Conservation (phyloP, 2,329 filamentous ascomycete genomes). For the Fusarium sp. region DNA sequence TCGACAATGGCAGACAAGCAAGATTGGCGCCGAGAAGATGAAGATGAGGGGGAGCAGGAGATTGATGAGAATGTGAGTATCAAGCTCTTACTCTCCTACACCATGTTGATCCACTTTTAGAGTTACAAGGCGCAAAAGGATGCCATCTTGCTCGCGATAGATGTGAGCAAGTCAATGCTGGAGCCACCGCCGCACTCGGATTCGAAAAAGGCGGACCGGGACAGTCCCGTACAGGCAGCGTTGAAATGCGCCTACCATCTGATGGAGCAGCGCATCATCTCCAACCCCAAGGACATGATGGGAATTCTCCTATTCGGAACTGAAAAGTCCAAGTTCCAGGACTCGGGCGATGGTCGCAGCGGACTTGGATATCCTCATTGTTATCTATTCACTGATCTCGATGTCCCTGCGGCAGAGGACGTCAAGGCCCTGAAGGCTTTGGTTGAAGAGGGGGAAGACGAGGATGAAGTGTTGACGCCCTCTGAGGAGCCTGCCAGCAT, state of each 20-base stretch:
- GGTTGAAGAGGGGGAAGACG: slow-evolving; percentile 81
- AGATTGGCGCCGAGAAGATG: slow-evolving; percentile 65
- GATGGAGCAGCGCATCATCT: slow-evolving; percentile 99
- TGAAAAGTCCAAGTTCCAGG: slow-evolving; percentile 82
- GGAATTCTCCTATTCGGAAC: slow-evolving; percentile 94
- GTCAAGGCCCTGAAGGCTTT: slow-evolving; percentile 83
- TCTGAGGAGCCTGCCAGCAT: slow-evolving; percentile 79
- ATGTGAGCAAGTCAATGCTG: slow-evolving; percentile 91
- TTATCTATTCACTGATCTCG: slow-evolving; percentile 89
- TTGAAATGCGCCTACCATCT: slow-evolving; percentile 94
- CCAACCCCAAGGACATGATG: slow-evolving; percentile 97
- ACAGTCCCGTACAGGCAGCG: slow-evolving; percentile 84
- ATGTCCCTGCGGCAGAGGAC: slow-evolving; percentile 87
- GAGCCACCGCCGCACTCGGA: slow-evolving; percentile 70
- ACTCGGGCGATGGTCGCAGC: slow-evolving; percentile 70
- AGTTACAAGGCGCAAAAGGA: slow-evolving; percentile 94
- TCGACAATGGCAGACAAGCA: slow-evolving; percentile 50
- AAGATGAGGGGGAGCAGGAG: slow-evolving; percentile 72
- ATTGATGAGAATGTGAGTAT: slow-evolving; percentile 71
- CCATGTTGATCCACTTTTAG: slow-evolving; percentile 56
- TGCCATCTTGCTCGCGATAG: slow-evolving; percentile 97
- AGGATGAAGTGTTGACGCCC: slow-evolving; percentile 75
- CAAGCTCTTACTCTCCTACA: slow-evolving; percentile 5
- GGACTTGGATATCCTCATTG: slow-evolving; percentile 85
- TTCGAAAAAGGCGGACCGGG: slow-evolving; percentile 81